Evolutionary conservation across 2,329 filamentous ascomycete species (phyloP).

Genomic region (Trichoderma guizhouense): DNA sequence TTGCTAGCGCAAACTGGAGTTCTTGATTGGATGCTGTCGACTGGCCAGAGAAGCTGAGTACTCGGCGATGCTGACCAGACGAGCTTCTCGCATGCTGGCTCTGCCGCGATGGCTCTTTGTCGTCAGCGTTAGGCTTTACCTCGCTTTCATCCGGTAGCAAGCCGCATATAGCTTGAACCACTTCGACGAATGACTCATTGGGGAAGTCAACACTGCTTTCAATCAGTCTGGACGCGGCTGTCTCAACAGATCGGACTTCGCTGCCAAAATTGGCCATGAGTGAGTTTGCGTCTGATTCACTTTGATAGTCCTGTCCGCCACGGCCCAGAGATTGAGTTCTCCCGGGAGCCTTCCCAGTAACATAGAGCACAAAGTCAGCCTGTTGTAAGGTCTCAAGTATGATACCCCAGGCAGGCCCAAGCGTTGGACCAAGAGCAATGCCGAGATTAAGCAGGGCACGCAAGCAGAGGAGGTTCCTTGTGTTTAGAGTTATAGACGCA

Average conservation of each 20-base stretch:
- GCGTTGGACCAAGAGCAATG: conserved; percentile 86
- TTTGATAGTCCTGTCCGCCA: conserved; percentile 42
- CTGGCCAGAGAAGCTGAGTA: conserved; percentile 47
- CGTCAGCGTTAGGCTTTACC: conserved; percentile 22
- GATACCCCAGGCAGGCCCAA: conserved; percentile 84
- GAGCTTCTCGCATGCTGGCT: conserved; percentile 36
- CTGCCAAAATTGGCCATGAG: conserved; percentile 66
- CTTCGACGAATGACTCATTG: conserved; percentile 72
- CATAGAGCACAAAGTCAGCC: conserved; percentile 80
- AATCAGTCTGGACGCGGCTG: conserved; percentile 78
- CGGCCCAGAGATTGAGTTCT: conserved; percentile 48
- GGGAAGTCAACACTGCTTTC: conserved; percentile 93
- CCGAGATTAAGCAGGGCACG: conserved; percentile 91
- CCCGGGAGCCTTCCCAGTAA: conserved; percentile 54
- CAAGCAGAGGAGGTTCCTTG: conserved; percentile 84
- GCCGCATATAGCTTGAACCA: conserved; percentile 71
- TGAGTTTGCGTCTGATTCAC: conserved; percentile 48
- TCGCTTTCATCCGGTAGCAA: conserved; percentile 53
- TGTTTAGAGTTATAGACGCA: conserved; percentile 62
- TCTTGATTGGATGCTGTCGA: conserved; percentile 55
- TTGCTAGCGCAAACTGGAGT: conserved; percentile 66
- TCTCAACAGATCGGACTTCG: conserved; percentile 85
- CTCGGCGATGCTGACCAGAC: conserved; percentile 41
- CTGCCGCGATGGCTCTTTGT: conserved; percentile 20
- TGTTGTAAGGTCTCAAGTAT: conserved; percentile 89